These are phyloP conservation scores for Leccinum subtestaceum DNA, from an alignment of 768 basidiomycete genomes.

Conservation along the genomic window DNA sequence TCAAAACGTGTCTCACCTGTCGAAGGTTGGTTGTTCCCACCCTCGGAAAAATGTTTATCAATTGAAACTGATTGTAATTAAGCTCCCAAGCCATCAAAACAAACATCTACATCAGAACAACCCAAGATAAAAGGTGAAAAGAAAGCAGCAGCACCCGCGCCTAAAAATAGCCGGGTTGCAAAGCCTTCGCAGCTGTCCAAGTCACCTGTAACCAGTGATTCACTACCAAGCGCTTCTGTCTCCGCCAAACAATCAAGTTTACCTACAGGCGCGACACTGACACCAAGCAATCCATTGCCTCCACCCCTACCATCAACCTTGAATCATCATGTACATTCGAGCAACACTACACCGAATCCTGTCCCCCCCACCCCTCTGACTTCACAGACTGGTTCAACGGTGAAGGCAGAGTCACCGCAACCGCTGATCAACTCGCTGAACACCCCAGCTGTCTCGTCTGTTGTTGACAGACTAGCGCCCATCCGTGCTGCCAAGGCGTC, in stretches of 20 bases:
- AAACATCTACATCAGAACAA: neutral
- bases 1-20: slow-evolving; percentile 3
- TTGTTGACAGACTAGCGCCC: slow-evolving; percentile 30
- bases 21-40: slow-evolving; percentile 16
- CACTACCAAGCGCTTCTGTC: slow-evolving; percentile 11
- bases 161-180: neutral
- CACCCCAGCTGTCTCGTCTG: slow-evolving; percentile 5
- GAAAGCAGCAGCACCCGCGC: neutral
- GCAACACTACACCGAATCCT: neutral
- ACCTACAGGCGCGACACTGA: neutral
- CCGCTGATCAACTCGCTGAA: slow-evolving; percentile 8
- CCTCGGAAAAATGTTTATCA: neutral
- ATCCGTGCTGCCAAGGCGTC: slow-evolving; percentile 34
- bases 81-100: slow-evolving; percentile 16
- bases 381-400: slow-evolving; percentile 10
- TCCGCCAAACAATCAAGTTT: neutral
- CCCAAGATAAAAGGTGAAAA: slow-evolving; percentile 10
- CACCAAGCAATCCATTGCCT: neutral
- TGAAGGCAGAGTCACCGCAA: slow-evolving; percentile 22
- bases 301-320: neutral
- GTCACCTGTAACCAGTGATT: slow-evolving; percentile 20
- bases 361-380: neutral
- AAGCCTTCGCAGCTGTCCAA: slow-evolving; percentile 6
- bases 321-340: neutral
- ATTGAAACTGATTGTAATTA: slow-evolving; percentile 4